Evolutionary conservation across 2,329 filamentous ascomycete species (phyloP).

Genomic region (Eurotiales sp.): DNA sequence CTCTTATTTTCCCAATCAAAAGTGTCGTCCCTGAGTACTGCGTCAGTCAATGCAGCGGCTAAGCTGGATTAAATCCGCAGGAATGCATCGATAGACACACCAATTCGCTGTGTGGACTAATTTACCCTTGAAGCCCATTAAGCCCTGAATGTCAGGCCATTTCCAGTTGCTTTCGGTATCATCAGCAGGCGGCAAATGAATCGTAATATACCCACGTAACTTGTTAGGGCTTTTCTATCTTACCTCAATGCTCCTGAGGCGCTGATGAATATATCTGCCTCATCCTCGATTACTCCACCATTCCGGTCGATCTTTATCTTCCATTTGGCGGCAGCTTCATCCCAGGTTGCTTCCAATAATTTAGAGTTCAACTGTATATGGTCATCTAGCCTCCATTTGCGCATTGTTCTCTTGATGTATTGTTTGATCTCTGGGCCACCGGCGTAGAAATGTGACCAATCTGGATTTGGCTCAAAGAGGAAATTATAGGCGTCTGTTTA

Average conservation of each 20-base stretch:
- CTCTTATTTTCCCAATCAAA: constrained; percentile 10
- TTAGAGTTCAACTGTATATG: constrained; percentile 21
- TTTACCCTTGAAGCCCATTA: constrained; percentile 38
- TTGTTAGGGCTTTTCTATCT: neutral
- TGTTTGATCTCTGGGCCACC: constrained; percentile 22
- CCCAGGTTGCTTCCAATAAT: constrained; percentile 26
- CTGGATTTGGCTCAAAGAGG: neutral
- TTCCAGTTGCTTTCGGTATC: constrained; percentile 28
- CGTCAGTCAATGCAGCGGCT: neutral
- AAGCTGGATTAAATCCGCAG: neutral
- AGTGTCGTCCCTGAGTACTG: constrained; percentile 14
- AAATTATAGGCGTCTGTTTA: neutral
- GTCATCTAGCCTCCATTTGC: constrained; percentile 22
- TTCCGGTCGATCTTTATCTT: constrained; percentile 22
- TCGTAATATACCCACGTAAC: no score
- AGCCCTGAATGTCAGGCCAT: constrained; percentile 42
- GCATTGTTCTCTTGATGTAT: constrained; percentile 22
- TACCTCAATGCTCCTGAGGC: constrained; percentile 25
- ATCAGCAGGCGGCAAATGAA: neutral
- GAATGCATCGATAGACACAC: constrained; percentile 13
- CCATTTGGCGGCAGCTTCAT: constrained; percentile 25
- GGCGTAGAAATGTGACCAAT: constrained; percentile 21
- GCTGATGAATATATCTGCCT: constrained; percentile 22
- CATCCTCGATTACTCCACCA: constrained; percentile 5
- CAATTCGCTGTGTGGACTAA: constrained; percentile 39